Evolutionary conservation across 2,329 filamentous ascomycete genomes (phyloP).

Genomic region (Fusarium sp.): DNA sequence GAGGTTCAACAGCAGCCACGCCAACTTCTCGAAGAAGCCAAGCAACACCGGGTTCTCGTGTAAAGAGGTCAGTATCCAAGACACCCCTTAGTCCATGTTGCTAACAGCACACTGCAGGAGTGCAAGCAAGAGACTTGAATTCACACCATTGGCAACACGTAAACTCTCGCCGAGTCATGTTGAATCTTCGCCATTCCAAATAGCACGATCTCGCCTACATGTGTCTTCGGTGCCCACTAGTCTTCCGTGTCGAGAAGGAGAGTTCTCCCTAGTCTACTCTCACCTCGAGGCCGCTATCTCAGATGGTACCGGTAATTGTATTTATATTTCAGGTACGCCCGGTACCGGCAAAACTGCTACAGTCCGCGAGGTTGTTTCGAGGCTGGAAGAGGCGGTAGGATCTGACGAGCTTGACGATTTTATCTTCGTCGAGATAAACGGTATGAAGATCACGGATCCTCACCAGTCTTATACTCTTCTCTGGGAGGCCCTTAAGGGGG

Average conservation of each 20-base stretch:
- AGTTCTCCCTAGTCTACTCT: slow-evolving; percentile 92
- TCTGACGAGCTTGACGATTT: slow-evolving; percentile 97
- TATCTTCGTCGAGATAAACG: slow-evolving; percentile 99
- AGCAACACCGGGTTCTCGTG: slow-evolving; percentile 49
- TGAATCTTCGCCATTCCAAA: slow-evolving; percentile 87
- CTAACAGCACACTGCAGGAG: slow-evolving; percentile 59
- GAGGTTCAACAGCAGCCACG: slow-evolving; percentile 44
- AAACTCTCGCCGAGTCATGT: slow-evolving; percentile 80
- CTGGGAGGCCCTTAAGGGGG: slow-evolving; percentile 95
- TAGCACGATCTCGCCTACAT: slow-evolving; percentile 88
- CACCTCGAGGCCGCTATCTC: slow-evolving; percentile 94
- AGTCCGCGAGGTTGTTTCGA: slow-evolving; percentile 91
- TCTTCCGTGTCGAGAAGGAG: slow-evolving; percentile 89
- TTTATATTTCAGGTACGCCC: slow-evolving; percentile 98
- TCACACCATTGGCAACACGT: slow-evolving; percentile 93
- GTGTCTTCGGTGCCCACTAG: slow-evolving; percentile 92
- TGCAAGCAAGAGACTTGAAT: slow-evolving; percentile 80
- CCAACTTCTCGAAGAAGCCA: slow-evolving; percentile 48
- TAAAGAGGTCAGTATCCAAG: slow-evolving; percentile 45
- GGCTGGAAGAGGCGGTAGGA: slow-evolving; percentile 86
- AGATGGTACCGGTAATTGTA: slow-evolving; percentile 93
- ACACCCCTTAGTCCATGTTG: not conserved
- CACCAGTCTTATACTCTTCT: slow-evolving; percentile 95
- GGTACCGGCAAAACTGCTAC: slow-evolving; percentile 98
- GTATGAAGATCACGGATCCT: slow-evolving; percentile 99